Evolutionary conservation across 2,329 filamentous ascomycete species (phyloP), one percentile per base, ranked within the genome.

Genomic region (Fonsecaea nubica): DNA sequence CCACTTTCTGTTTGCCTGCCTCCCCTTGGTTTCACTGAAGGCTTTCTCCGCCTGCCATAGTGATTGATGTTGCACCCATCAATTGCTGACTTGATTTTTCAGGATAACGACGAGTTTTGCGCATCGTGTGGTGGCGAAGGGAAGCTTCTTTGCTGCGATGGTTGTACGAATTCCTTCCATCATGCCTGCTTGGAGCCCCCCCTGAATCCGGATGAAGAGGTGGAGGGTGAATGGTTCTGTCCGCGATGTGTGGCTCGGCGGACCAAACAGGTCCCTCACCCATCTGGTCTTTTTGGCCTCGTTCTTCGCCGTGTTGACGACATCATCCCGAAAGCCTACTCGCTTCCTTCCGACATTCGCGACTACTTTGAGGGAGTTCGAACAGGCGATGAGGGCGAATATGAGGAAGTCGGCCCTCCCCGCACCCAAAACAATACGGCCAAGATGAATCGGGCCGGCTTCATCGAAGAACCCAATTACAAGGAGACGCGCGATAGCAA

Each of bases 61-160:
- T 64, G 63, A 58, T 69, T 69, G 56, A 65, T 70, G 68, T 60
- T 58, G 38, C 58, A 66, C 38, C 50, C 58, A 48, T 33, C 65
- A 60, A 58, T 38, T n/a, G 48, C 63, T 70, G 54, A 71, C 66
- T 59, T 65, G n/a, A 12, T 38, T 54, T 64, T 50, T 60, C 67
- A 87, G 72, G 90, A 97, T 69, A 96, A 96, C 78, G 92, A 95
- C 77, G 94, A 98, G 77, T 90, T 90, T 75, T 99, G 94, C 81
- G 90, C 90, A 68, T 88, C 92, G 54, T 99, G 95, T 80, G 88
- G 90, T 74, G 91, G 90, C 70, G 90, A 88, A 72, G 94, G 94
- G 64, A 88, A 92, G 72, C 86, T 99, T 69, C 85, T 98, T 71
- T 97, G 93, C 80, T 99, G 95, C 79, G 95, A 98, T 80, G 92